Evolutionary conservation across 768 basidiomycete species (phyloP).

Genomic region (Termitomyces sp.): DNA sequence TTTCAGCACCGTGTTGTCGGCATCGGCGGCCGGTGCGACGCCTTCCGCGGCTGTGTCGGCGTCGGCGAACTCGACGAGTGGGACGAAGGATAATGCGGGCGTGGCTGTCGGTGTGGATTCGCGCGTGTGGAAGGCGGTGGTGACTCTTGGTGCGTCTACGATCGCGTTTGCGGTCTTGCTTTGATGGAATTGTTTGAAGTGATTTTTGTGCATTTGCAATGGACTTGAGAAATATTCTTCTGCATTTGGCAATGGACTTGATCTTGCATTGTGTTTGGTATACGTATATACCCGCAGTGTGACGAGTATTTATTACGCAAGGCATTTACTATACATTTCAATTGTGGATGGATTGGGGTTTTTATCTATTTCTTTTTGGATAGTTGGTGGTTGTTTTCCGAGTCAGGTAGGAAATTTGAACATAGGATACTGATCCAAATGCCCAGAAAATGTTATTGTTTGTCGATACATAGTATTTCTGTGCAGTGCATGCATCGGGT

Average conservation of each 20-base stretch:
- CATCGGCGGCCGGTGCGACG: background rate
- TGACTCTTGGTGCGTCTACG: conserved; percentile 12
- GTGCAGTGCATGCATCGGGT: background rate
- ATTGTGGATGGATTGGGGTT: background rate
- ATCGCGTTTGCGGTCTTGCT: conserved; percentile 12
- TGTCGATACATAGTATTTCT: background rate
- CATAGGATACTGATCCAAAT: background rate
- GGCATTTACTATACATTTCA: background rate
- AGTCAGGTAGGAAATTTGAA: background rate
- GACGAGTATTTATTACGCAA: background rate
- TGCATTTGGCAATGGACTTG: background rate
- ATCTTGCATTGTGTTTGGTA: background rate
- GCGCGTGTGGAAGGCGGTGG: conserved; percentile 15
- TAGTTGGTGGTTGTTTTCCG: background rate
- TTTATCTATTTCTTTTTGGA: background rate
- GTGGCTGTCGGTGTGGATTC: conserved; percentile 10
- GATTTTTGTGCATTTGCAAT: background rate
- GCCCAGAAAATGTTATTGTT: background rate
- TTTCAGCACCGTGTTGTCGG: background rate
- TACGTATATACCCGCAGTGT: background rate
- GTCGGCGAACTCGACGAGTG: conserved; percentile 9
- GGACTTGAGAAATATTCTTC: background rate
- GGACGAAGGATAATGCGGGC: conserved; percentile 12
- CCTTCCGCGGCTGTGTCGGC: background rate
- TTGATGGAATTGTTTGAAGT: background rate